A percentile compares a stretch with the other conserved stretches of the same genome.
These are phyloP conservation scores for Talaromyces sp. DNA, from an alignment of 2,329 filamentous ascomycete genomes.

Conservation along the genomic window DNA sequence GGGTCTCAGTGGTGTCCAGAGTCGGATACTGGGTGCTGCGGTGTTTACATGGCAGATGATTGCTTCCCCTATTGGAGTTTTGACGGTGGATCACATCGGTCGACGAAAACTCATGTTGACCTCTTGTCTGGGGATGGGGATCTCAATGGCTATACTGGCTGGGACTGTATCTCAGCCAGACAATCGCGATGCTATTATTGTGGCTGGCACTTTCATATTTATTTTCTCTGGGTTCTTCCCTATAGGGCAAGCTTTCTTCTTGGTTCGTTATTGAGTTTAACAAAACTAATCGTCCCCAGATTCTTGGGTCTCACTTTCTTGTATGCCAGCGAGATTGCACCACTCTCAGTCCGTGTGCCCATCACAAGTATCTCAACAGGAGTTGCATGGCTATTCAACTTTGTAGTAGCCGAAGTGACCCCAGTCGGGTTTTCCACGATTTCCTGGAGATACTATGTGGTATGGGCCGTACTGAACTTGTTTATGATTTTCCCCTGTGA, in stretches of 20 bases:
- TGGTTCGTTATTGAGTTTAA: too few relatives aligned
- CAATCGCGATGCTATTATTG: background rate
- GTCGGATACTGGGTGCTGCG: background rate
- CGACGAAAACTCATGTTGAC: background rate
- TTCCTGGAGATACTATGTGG: conserved; percentile 14
- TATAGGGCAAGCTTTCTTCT: background rate
- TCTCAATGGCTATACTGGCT: background rate
- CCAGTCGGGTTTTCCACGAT: conserved; percentile 12
- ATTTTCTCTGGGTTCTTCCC: background rate
- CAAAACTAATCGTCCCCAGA: background rate
- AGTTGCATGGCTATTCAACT: conserved; percentile 15
- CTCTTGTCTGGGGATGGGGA: background rate
- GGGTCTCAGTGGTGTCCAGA: background rate
- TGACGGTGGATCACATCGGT: background rate
- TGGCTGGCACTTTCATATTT: background rate
- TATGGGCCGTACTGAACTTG: conserved; percentile 5
- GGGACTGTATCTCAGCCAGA: background rate
- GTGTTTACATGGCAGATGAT: background rate
- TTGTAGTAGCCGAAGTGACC: conserved; percentile 15
- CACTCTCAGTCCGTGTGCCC: conserved; percentile 9
- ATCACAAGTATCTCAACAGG: conserved; percentile 13
- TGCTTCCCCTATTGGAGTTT: background rate
- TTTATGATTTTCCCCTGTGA: too few relatives aligned
- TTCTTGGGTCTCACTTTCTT: background rate
- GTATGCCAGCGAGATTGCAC: background rate